Evolutionary conservation across 1,284 basidiomycete species (phyloP), one percentile per base, ranked within the genome.

Genomic region (Cutaneotrichosporon sp.): DNA sequence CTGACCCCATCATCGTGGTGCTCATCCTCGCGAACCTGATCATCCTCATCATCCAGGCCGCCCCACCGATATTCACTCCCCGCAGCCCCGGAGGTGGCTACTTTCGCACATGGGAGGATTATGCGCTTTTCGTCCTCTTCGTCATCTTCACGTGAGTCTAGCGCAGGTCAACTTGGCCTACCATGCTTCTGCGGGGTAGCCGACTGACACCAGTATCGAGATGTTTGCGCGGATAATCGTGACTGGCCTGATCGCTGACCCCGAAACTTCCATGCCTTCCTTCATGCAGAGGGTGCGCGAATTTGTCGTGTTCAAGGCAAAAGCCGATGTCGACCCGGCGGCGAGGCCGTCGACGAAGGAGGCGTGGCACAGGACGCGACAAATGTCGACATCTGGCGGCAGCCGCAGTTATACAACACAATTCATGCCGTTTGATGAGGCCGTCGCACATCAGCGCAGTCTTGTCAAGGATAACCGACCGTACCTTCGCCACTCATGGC

Each of bases 401-500:
- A 55, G 51, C 40, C 47, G 50, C 46, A 31, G 22, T 36, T 49
- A 62, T 47, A 32, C 36, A n/a, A 64, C 51, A 10, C 46, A 34
- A 5, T 46, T 64, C 11, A 52, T 69, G 42, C 85, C 85, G 0
- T 86, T 85, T 70, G 80, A 82, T 9, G 75, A 80, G 21, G 83
- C 84, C 0, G 74, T 86, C 7, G 71, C 72, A 58, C 80, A 76
- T 47, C 83, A 81, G 67, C 77, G 72, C 52, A 73, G 63, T 60
- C 75, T 73, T 60, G 74, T 74, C 46, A 69, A 68, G 60, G 76
- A 72, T 73, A 75, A 76, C 31, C 72, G 82, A 4, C 92, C 96
- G 0, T 99, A 93, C 76, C 83, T 98, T 5, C 86, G 96, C 4
- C 93, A 98, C 74, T 92, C 90, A 61, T 98, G 95, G 94, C 91